These are phyloP conservation scores for Candida mesenterica DNA, from an alignment of 1,139 yeast species.

Conservation along the genomic window DNA sequence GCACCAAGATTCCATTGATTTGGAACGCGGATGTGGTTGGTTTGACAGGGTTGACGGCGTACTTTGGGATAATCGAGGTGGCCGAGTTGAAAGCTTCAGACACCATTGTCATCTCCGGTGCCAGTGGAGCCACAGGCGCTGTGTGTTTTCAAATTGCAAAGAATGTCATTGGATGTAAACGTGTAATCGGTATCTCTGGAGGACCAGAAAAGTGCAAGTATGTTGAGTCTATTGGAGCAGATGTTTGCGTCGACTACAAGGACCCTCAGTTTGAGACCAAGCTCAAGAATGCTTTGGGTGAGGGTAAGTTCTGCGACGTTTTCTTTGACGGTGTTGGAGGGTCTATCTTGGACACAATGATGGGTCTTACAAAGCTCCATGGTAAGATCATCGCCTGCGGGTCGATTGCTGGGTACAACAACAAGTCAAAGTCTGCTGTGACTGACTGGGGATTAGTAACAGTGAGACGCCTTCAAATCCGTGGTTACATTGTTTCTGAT, in stretches of 20 bases:
- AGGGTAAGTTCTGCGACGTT: conserved; percentile 25
- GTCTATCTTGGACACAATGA: conserved; percentile 16
- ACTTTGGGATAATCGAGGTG: conserved; percentile 23
- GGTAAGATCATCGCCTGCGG: conserved; percentile 29
- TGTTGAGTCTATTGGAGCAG: conserved; percentile 27
- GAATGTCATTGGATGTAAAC: conserved; percentile 20
- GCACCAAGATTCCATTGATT: conserved; percentile 14
- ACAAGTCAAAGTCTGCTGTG: conserved; percentile 29
- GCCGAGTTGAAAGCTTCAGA: conserved; percentile 21
- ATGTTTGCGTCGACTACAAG: conserved; percentile 22
- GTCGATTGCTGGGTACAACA: conserved; percentile 31
- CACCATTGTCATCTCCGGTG: conserved; percentile 22
- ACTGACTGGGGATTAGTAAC: conserved; percentile 43
- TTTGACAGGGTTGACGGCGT: conserved; percentile 27
- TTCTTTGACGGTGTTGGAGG: conserved; percentile 27
- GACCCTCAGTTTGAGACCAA: conserved; percentile 10
- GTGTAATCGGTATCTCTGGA: conserved; percentile 29
- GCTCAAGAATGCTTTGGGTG: conserved; percentile 12
- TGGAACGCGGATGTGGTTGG: conserved; percentile 42
- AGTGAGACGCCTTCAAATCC: conserved; percentile 45
- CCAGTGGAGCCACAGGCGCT: conserved; percentile 27
- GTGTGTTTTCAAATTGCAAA: conserved; percentile 28
- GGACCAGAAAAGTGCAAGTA: conserved; percentile 22
- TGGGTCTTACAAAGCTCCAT: conserved; percentile 16
- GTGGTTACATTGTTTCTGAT: conserved; percentile 50